These are phyloP conservation scores for Mycena sp. DNA, from an alignment of 1,284 basidiomycete genomes.

Conservation along the genomic window DNA sequence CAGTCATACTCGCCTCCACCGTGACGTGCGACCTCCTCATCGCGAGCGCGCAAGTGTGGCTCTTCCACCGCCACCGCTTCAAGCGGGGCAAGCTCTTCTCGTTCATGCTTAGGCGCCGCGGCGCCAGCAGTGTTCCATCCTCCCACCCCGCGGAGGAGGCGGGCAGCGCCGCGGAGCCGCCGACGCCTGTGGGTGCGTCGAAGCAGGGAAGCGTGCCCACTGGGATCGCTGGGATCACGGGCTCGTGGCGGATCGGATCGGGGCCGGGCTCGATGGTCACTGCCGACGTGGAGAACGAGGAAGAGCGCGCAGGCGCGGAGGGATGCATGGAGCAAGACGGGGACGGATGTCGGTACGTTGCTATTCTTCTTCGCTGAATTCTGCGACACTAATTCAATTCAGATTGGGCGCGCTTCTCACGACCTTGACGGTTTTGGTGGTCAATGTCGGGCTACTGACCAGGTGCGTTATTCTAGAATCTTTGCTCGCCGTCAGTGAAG, in stretches of 20 bases:
- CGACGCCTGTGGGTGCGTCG: constrained; percentile 5
- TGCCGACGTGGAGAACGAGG: constrained; percentile 4
- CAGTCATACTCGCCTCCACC: constrained; percentile 25
- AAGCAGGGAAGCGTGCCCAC: constrained; percentile 8
- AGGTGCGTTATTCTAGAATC: constrained; percentile 13
- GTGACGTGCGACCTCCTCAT: constrained; percentile 29
- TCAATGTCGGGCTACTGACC: constrained; percentile 28
- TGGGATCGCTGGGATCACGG: constrained; percentile 13
- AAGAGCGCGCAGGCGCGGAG: not conserved
- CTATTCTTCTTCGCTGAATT: not conserved
- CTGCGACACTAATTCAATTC: not conserved
- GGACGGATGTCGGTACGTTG: not conserved
- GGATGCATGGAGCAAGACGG: not conserved
- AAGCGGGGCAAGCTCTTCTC: constrained; percentile 17
- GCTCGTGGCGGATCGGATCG: constrained; percentile 17
- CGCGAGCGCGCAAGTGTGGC: constrained; percentile 27
- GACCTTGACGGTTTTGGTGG: constrained; percentile 24
- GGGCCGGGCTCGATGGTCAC: constrained; percentile 12
- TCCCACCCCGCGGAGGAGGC: constrained; percentile 4
- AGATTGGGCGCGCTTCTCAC: constrained; percentile 25
- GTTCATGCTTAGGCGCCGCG: constrained; percentile 9
- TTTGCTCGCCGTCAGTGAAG: not conserved
- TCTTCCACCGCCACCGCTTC: constrained; percentile 29
- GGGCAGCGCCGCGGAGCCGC: not conserved
- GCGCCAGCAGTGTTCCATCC: not conserved